Evolutionary conservation across 441 rosid species (phyloP).

Genomic region (Erodium texanum): DNA sequence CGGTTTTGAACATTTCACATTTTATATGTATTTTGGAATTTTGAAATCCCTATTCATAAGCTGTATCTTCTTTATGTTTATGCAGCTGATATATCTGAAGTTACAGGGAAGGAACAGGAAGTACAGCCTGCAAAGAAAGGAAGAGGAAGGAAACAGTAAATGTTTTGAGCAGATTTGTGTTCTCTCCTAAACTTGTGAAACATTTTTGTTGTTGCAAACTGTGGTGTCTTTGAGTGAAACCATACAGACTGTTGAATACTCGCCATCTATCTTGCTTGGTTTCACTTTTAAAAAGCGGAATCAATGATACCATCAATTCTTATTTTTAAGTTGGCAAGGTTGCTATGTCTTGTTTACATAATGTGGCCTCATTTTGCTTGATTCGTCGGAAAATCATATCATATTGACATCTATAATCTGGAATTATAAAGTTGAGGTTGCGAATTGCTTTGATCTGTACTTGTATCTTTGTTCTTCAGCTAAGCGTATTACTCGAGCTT

Average conservation of each 20-base stretch:
- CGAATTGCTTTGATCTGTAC: too few relatives aligned
- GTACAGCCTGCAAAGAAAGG: slow-evolving; percentile 73
- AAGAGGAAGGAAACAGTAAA: slow-evolving; percentile 81
- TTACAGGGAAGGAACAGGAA: slow-evolving; percentile 54
- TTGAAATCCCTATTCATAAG: slow-evolving; percentile 9
- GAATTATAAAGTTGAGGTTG: too few relatives aligned
- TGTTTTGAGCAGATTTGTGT: slow-evolving; percentile 1
- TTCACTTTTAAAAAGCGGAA: neutral
- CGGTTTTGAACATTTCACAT: neutral
- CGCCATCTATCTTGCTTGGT: neutral
- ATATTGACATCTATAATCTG: too few relatives aligned
- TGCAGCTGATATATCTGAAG: slow-evolving; percentile 69
- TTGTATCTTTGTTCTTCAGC: too few relatives aligned
- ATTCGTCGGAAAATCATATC: neutral
- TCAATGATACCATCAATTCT: neutral
- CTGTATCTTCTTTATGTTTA: slow-evolving; percentile 16
- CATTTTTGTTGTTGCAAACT: neutral
- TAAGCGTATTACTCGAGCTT: too few relatives aligned
- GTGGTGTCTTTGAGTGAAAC: neutral
- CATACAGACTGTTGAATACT: neutral
- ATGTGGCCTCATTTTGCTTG: neutral
- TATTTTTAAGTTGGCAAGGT: neutral
- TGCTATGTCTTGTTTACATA: neutral
- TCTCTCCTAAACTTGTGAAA: neutral
- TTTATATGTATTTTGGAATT: neutral